Evolutionary conservation across 2,329 filamentous ascomycete genomes (phyloP).

Genomic region (Pseudovirgaria hyperparasitica): DNA sequence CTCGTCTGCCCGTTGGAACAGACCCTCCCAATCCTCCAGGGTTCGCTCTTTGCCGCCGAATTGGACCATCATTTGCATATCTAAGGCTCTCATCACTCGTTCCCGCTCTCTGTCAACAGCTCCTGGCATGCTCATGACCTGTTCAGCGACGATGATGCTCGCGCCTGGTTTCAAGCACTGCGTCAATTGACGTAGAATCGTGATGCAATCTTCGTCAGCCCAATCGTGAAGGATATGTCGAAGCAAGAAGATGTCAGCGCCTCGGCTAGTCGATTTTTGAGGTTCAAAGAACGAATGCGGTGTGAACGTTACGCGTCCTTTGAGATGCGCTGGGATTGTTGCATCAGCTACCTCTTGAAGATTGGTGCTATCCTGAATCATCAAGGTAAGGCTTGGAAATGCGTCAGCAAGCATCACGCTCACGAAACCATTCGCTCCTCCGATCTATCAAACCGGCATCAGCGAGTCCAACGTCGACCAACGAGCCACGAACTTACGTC

Average conservation of each 20-base stretch:
- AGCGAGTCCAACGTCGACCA: not conserved
- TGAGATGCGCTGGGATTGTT: constrained; percentile 1
- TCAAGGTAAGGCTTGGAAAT: constrained; percentile 3
- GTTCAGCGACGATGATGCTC: constrained; percentile 23
- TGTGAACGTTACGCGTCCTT: constrained; percentile 4
- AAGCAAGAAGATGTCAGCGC: constrained; percentile 15
- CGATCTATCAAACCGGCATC: constrained; percentile 3
- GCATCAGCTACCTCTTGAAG: constrained; percentile 4
- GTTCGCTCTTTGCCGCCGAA: constrained; percentile 4
- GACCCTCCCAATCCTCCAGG: constrained; percentile 4
- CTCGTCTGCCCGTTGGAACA: constrained; percentile 4
- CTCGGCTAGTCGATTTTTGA: too few relatives aligned
- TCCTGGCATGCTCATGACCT: constrained; percentile 14
- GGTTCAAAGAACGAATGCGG: constrained; percentile 14
- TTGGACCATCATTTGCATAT: constrained; percentile 6
- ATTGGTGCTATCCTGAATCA: constrained; percentile 6
- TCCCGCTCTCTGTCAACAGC: too few relatives aligned
- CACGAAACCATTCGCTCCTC: constrained; percentile 4
- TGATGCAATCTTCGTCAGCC: constrained; percentile 19
- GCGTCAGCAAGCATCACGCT: constrained; percentile 4
- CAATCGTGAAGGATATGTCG: constrained; percentile 27
- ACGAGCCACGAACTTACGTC: constrained; percentile 6
- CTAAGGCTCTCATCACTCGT: constrained; percentile 1
- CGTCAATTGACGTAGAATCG: constrained; percentile 19
- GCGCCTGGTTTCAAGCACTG: constrained; percentile 20